phyloP scores from a whole-genome alignment of 129 eudicot genomes.

The Deinandra increscens region DNA sequence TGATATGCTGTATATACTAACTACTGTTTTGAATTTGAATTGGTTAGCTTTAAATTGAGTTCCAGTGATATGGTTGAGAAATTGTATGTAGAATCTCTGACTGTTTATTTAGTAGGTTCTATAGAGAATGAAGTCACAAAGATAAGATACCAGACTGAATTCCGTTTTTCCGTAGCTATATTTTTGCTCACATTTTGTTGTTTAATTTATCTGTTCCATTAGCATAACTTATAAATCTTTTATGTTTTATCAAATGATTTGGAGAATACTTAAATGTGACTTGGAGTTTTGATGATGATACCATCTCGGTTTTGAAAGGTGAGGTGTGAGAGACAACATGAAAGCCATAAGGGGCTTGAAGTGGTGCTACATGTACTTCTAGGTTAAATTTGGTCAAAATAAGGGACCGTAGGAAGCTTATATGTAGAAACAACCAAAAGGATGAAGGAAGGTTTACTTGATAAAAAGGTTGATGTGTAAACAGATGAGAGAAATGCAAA shows the following conservation, averaged over 20 bases:
- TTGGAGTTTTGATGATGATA: not conserved
- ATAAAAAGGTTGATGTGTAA: no score
- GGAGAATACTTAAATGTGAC: not conserved
- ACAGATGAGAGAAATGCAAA: no score
- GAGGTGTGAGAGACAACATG: no score
- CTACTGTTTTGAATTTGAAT: not conserved
- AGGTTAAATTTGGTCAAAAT: no score
- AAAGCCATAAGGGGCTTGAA: no score
- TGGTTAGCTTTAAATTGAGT: not conserved
- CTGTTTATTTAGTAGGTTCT: not conserved
- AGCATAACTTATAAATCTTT: not conserved
- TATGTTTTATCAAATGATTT: not conserved
- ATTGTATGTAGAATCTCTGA: not conserved
- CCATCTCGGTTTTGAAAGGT: no score
- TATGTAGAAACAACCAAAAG: no score
- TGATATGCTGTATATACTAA: not conserved
- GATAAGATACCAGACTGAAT: not conserved
- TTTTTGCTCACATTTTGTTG: not conserved
- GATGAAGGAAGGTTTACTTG: no score
- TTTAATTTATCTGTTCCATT: not conserved
- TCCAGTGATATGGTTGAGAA: not conserved
- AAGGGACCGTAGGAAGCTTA: no score
- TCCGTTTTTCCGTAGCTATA: not conserved
- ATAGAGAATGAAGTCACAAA: constrained; percentile 8
- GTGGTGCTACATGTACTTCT: no score